Evolutionary conservation across 495 filamentous ascomycete genomes (phyloP).

Genomic region (Aspergillus nanangensis): DNA sequence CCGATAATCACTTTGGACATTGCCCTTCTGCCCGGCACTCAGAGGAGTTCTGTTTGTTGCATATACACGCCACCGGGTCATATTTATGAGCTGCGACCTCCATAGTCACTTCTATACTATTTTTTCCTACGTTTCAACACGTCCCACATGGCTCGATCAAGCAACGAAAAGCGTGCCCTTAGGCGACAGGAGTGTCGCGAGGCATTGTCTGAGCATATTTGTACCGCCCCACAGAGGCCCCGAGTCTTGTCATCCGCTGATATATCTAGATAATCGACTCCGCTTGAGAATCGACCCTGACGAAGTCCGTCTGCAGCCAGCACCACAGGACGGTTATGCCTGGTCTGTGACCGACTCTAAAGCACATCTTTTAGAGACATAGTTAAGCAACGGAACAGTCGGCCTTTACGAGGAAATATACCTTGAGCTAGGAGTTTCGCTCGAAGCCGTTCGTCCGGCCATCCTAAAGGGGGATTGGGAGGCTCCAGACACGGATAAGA

Average conservation of each 20-base stretch:
- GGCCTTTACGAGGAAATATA: background rate
- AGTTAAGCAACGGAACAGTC: background rate
- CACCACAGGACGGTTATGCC: background rate
- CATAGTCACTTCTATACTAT: background rate
- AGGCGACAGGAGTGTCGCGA: background rate
- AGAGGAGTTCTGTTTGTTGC: background rate
- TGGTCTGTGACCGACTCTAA: background rate
- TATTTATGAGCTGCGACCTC: background rate
- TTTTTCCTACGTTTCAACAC: background rate
- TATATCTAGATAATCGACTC: background rate
- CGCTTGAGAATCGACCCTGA: background rate
- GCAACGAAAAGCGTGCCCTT: background rate
- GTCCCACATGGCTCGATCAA: background rate
- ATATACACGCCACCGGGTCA: background rate
- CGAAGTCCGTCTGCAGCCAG: background rate
- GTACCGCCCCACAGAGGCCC: background rate
- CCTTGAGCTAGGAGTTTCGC: background rate
- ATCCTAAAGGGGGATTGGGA: background rate
- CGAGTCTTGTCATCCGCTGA: background rate
- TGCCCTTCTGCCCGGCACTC: too few relatives aligned
- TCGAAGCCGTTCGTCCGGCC: slow-evolving; percentile 1
- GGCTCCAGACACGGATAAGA: background rate
- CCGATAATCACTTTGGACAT: too few relatives aligned
- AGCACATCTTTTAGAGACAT: background rate
- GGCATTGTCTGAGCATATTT: background rate